These are phyloP conservation scores for Saccharomyces hybrid DNA, from an alignment of 1,139 yeast species.

Conservation along the genomic window DNA sequence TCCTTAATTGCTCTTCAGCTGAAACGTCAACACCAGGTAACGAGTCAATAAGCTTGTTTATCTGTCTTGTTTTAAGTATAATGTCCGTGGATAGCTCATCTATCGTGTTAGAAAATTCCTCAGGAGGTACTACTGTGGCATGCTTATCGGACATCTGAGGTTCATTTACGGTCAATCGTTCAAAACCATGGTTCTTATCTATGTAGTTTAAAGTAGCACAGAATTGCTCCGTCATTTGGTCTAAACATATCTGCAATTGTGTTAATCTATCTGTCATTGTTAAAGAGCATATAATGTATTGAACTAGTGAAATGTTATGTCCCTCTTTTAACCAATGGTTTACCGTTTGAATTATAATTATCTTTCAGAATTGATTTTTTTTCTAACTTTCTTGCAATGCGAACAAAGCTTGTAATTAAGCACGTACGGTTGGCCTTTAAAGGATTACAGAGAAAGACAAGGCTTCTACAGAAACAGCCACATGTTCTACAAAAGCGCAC, in stretches of 20 bases:
- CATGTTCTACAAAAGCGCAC: background rate
- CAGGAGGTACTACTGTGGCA: slow-evolving; percentile 37
- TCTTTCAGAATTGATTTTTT: background rate
- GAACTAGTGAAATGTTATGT: background rate
- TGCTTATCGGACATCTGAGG: slow-evolving; percentile 46
- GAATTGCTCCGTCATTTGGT: slow-evolving; percentile 86
- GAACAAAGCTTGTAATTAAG: background rate
- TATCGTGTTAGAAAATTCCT: slow-evolving; percentile 50
- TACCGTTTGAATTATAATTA: background rate
- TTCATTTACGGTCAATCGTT: slow-evolving; percentile 41
- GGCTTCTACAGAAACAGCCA: background rate
- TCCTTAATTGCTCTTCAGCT: slow-evolving; percentile 60
- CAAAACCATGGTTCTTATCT: slow-evolving; percentile 61
- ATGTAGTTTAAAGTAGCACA: slow-evolving; percentile 85
- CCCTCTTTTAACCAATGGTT: background rate
- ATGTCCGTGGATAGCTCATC: slow-evolving; percentile 77
- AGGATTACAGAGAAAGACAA: background rate
- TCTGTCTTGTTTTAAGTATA: slow-evolving; percentile 78
- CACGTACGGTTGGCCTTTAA: background rate
- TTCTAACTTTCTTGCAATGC: background rate
- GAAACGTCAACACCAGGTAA: slow-evolving; percentile 91
- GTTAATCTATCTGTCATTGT: slow-evolving; percentile 70
- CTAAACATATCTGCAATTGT: slow-evolving; percentile 85
- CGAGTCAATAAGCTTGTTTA: slow-evolving; percentile 75
- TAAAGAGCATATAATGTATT: background rate